Percentiles rank a stretch among this genome's conserved stretches.
Evolutionary conservation across 306 rosid species (phyloP).

Genomic region (Prunus mume): DNA sequence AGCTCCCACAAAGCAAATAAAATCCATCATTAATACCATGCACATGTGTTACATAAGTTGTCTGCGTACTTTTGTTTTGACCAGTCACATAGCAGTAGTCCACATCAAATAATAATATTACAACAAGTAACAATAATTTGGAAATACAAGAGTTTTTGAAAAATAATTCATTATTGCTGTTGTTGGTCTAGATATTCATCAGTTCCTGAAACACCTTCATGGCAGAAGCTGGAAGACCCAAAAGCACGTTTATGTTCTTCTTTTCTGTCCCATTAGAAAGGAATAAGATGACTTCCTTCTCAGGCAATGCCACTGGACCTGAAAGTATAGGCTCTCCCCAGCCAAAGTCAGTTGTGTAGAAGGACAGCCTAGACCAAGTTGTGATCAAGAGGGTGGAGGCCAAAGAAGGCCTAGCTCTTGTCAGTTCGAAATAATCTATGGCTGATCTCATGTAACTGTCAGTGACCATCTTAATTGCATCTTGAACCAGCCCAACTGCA

Average conservation of each 20-base stretch:
- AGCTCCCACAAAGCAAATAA: neutral
- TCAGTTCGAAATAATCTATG: constrained; percentile 66
- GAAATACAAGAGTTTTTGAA: neutral
- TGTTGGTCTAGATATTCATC: constrained; percentile 22
- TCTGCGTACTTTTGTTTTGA: no score
- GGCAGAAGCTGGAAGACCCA: constrained; percentile 75
- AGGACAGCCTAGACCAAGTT: constrained; percentile 67
- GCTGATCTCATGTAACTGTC: constrained; percentile 76
- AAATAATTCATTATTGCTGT: neutral
- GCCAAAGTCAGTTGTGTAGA: constrained; percentile 65
- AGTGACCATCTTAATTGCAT: constrained; percentile 60
- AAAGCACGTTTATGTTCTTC: constrained; percentile 58
- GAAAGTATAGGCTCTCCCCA: constrained; percentile 84
- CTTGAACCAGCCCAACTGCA: constrained; percentile 48
- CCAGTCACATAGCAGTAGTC: neutral
- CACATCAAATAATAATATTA: neutral
- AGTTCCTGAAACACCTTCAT: constrained; percentile 52
- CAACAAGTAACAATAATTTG: neutral
- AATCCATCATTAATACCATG: neutral
- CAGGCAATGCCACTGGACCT: constrained; percentile 72
- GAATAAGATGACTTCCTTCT: constrained; percentile 61
- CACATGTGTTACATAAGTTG: neutral
- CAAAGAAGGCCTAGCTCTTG: constrained; percentile 68
- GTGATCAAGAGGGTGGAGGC: constrained; percentile 68
- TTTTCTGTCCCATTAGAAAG: constrained; percentile 48